Conservation (phyloP, 1,284 basidiomycete genomes). For the Lentinula novae-zelandiae region DNA sequence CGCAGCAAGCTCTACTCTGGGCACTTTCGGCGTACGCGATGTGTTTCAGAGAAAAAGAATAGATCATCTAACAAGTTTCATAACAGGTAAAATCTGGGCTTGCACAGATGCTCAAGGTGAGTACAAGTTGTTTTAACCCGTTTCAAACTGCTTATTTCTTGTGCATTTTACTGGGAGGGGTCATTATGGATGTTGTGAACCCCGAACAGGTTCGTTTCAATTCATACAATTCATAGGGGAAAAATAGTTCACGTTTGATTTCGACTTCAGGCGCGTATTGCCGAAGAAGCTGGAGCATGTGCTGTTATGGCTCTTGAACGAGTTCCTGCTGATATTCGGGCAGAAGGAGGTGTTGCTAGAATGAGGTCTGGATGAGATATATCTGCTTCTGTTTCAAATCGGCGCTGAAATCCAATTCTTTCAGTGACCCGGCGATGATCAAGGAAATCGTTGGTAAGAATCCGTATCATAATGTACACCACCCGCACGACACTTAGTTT, state of each 20-base stretch:
- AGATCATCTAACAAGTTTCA: conserved; percentile 12
- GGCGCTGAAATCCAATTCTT: background rate
- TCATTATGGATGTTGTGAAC: conserved; percentile 92
- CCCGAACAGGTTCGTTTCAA: conserved; percentile 60
- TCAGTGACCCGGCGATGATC: conserved; percentile 97
- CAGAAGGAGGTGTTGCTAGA: conserved; percentile 86
- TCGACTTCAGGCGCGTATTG: conserved; percentile 79
- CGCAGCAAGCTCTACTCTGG: conserved; percentile 56
- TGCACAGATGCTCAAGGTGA: conserved; percentile 91
- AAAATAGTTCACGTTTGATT: background rate
- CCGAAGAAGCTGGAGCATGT: conserved; percentile 96
- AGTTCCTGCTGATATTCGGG: conserved; percentile 94
- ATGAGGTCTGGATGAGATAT: conserved; percentile 59
- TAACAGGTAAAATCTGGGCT: conserved; percentile 86
- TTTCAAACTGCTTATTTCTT: conserved; percentile 11
- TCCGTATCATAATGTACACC: background rate
- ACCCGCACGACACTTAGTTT: background rate
- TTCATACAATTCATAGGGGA: background rate
- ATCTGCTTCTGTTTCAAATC: background rate
- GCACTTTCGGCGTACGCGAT: conserved; percentile 73
- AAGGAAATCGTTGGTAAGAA: conserved; percentile 77
- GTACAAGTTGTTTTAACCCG: conserved; percentile 16
- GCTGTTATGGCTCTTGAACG: conserved; percentile 98
- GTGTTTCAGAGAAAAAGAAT: background rate
- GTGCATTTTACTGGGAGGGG: conserved; percentile 58